Base-by-base conservation (phyloP, 2,329 filamentous ascomycete genomes). In the Aspergillus brunneoviolaceus region DNA sequence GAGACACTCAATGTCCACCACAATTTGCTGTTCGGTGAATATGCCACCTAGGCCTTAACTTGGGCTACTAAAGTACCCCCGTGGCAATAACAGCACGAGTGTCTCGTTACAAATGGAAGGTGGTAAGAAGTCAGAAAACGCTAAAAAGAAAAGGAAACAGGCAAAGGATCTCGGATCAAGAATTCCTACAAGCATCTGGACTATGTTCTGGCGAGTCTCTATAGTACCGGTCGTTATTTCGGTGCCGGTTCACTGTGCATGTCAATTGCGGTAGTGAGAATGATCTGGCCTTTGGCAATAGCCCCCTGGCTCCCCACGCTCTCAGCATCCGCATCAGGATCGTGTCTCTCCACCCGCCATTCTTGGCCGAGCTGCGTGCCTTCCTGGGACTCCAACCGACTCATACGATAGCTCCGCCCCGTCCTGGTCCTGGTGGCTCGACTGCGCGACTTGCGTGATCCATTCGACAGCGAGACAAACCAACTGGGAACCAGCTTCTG, bases 261-360 rank as follows among this genome's bases (percentile, higher is more conserved):
- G 21, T 31, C 35, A 53, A 58, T 58, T 49, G 45, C 56, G 39
- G 56, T 58, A 25, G 52, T 58, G 14, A 58, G 27, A n/a, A 58
- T 19, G n/a, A 58, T 58, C 50, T 58, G 56, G 23, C 31, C 31
- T 51, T 58, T 58, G 9, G 50, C 50, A 49, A 58, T 58, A 0
- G 56, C 49, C 1, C 56, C 50, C 19, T 58, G 50, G 14, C 56
- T 58, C 3, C 56, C 56, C 14, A 58, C 25, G 42, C 56, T 58
- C 50, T 54, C 56, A 1, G 50, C 9, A 58, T 58, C 55, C 2
- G 10, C 56, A 33, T 58, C 45, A 4, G 10, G 29, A 14, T 50
- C 49, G 11, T 50, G 39, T 14, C 9, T 19, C 21, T 55, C 52
- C 31, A 6, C n/a, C 12, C 29, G 11, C 50, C 29, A 33, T 7